Percentiles rank a stretch among this genome's conserved stretches.
Evolutionary conservation across 2,329 filamentous ascomycete genomes (phyloP).

Genomic region (Pseudogymnoascus sp.): DNA sequence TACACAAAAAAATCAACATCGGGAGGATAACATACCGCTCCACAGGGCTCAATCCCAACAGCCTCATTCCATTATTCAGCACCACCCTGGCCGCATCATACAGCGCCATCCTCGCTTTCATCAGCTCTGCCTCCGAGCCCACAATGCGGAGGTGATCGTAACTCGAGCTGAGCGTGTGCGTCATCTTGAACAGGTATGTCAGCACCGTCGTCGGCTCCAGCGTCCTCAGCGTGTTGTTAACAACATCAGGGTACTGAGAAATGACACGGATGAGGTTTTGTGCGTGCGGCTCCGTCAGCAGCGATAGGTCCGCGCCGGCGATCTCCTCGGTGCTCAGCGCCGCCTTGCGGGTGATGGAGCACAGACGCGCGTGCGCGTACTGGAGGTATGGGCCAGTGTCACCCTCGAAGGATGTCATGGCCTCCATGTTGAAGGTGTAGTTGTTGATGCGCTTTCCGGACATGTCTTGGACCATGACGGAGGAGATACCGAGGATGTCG

Average conservation of each 20-base stretch:
- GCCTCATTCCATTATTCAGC: conserved; percentile 72
- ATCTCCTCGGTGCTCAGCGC: conserved; percentile 49
- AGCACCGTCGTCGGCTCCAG: conserved; percentile 64
- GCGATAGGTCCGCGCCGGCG: conserved; percentile 52
- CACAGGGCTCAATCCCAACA: conserved; percentile 71
- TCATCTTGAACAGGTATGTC: conserved; percentile 76
- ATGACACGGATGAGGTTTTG: conserved; percentile 65
- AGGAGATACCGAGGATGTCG: conserved; percentile 84
- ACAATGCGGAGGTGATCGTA: conserved; percentile 78
- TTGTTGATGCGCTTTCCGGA: conserved; percentile 73
- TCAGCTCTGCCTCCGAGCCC: conserved; percentile 65
- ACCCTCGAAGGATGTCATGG: conserved; percentile 77
- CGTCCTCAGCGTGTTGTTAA: conserved; percentile 76
- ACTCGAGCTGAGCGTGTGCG: conserved; percentile 67
- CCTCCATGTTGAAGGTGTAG: conserved; percentile 68
- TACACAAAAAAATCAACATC: not conserved
- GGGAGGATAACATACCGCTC: conserved; percentile 38
- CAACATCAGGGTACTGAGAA: conserved; percentile 78
- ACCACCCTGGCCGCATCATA: conserved; percentile 70
- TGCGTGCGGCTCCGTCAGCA: conserved; percentile 65
- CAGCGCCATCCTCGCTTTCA: conserved; percentile 64
- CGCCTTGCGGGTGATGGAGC: conserved; percentile 52
- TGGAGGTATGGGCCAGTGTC: conserved; percentile 81
- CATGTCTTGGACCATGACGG: conserved; percentile 98
- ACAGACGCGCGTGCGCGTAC: conserved; percentile 69